These are phyloP conservation scores for Zhuliangozyma blackwelliae DNA, from an alignment of 1,139 yeast genomes.

Conservation along the genomic window DNA sequence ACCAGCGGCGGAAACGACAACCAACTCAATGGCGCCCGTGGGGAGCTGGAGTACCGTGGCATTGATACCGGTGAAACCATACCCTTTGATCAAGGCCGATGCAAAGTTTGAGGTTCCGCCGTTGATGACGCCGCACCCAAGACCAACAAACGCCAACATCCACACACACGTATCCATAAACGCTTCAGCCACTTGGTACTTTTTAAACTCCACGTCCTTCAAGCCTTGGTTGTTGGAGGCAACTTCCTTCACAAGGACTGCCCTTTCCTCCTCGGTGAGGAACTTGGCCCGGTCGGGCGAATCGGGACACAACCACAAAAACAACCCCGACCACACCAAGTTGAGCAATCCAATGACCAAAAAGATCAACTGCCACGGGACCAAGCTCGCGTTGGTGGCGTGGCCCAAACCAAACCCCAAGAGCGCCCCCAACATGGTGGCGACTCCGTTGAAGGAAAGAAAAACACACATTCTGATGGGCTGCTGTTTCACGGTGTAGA, in stretches of 20 bases:
- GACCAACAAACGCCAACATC: conserved; percentile 21
- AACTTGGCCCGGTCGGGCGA: conserved; percentile 39
- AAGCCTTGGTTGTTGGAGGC: conserved; percentile 24
- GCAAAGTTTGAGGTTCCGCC: conserved; percentile 27
- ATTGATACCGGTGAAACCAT: conserved; percentile 21
- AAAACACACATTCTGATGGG: conserved; percentile 31
- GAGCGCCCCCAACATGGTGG: conserved; percentile 29
- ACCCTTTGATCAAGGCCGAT: conserved; percentile 23
- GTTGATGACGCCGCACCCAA: conserved; percentile 23
- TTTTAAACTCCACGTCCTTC: conserved; percentile 17
- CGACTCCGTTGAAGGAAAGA: conserved; percentile 25
- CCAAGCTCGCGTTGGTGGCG: conserved; percentile 16
- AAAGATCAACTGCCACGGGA: conserved; percentile 27
- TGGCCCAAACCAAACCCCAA: conserved; percentile 34
- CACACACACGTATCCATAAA: conserved; percentile 23
- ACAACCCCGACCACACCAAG: conserved; percentile 21
- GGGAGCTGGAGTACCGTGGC: conserved; percentile 27
- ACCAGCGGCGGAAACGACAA: conserved; percentile 26
- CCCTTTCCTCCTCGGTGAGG: conserved; percentile 33
- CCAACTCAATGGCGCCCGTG: conserved; percentile 28
- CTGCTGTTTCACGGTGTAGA: conserved; percentile 26
- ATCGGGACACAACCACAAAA: conserved; percentile 32
- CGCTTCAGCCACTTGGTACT: conserved; percentile 20
- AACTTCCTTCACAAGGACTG: conserved; percentile 19
- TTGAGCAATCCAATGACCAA: conserved; percentile 45